phyloP scores from a whole-genome alignment of 169 alveolate genomes.

The Perkinsus marinus region DNA sequence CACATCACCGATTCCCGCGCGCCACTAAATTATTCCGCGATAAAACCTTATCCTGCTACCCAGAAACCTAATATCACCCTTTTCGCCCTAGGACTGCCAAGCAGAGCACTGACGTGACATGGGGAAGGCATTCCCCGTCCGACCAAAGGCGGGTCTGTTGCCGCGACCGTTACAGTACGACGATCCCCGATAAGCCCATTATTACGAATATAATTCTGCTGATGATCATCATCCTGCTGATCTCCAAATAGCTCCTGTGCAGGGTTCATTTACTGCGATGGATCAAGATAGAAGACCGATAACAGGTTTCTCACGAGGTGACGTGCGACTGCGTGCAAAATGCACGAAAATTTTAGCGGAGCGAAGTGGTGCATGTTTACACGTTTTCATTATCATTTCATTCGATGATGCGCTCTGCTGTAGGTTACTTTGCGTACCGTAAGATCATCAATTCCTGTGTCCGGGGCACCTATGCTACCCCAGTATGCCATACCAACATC shows the following conservation, averaged over 20 bases:
- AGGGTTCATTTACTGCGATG: not conserved
- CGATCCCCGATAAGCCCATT: not conserved
- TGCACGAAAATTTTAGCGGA: not conserved
- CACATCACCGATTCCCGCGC: not conserved
- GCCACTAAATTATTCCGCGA: not conserved
- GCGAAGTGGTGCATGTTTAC: not conserved
- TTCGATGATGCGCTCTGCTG: too few relatives aligned
- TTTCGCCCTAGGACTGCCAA: too few relatives aligned
- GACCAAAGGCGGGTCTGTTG: too few relatives aligned
- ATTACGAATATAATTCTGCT: not conserved
- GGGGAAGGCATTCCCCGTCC: too few relatives aligned
- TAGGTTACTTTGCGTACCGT: too few relatives aligned
- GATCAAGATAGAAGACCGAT: not conserved
- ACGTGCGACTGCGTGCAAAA: not conserved
- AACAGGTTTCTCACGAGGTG: not conserved
- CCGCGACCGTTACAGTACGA: too few relatives aligned
- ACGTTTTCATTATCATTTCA: not conserved
- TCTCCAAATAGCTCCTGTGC: not conserved
- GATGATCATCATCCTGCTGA: not conserved
- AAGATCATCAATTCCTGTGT: too few relatives aligned
- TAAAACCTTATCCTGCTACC: too few relatives aligned
- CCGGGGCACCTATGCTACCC: too few relatives aligned
- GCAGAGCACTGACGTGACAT: too few relatives aligned
- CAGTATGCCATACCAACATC: too few relatives aligned
- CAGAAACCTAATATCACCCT: too few relatives aligned